Evolutionary conservation across 345 rosid species (phyloP), one percentile per base, ranked within the genome.

Genomic region (Melastoma malabathricum): DNA sequence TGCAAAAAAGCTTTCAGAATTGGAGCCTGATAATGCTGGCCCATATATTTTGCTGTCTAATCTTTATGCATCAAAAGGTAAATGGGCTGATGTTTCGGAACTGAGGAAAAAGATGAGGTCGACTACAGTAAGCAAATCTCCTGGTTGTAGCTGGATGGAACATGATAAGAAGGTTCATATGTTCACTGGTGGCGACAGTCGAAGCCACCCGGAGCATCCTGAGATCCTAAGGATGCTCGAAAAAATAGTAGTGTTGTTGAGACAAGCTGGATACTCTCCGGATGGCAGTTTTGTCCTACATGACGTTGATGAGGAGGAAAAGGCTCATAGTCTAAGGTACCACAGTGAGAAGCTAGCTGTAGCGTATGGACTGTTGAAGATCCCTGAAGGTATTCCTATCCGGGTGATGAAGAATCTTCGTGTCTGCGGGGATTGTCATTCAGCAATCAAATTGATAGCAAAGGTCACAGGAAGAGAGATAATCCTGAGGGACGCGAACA

Each of bases 301-400:
- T 43, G 97, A 88, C 59, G 83, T 84, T 13, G 89, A 88, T 3
- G 97, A 82, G 17, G 94, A 84, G 75, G 94, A 84, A 67, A 88
- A 84, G 64, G 57, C 63, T 15, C 59, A 84, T 45, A 78, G 69
- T 63, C 61, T 84, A 61, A 70, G 72, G 48, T 67, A 73, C 69
- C 89, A 84, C 60, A 84, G 89, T 10, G 92, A 82, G 71, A 80
- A 75, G 64, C 59, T 84, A 20, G 95, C 95, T 1, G 81, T 88
- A 44, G 92, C 95, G 39, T 88, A 74, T 64, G 95, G 97, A 18
- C 83, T 88, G 46, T 41, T 80, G 57, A 88, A 78, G 74, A 61
- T 82, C 31, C 89, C 84, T 0, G 67, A 73, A 69, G 86, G 81
- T 66, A 68, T 70, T 61, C 80, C 92, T 0, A 76, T 82, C 41